Evolutionary conservation across 768 basidiomycete species (phyloP).

Genomic region (Mycena capillaripes): DNA sequence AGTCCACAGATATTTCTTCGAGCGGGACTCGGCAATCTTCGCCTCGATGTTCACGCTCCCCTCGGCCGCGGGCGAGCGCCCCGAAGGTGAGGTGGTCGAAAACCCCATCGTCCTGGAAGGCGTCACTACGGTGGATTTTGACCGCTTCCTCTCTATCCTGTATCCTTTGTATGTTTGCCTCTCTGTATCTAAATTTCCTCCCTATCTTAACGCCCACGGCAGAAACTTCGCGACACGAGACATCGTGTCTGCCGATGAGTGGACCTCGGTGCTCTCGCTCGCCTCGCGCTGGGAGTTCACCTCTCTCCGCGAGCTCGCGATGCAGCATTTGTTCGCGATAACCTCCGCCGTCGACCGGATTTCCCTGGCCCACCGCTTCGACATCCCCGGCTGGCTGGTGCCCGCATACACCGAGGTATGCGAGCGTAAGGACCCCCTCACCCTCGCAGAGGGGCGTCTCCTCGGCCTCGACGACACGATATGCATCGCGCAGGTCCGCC

Average conservation of each 20-base stretch:
- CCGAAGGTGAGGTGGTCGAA: slow-evolving; percentile 47
- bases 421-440: slow-evolving; percentile 38
- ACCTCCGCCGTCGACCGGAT: slow-evolving; percentile 41
- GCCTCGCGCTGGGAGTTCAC: slow-evolving; percentile 45
- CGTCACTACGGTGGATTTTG: slow-evolving; percentile 59
- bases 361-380: slow-evolving; percentile 38
- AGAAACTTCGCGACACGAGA: slow-evolving; percentile 33
- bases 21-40: slow-evolving; percentile 51
- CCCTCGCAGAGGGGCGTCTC: slow-evolving; percentile 32
- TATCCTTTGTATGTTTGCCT: slow-evolving; percentile 60
- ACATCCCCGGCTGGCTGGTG: slow-evolving; percentile 44
- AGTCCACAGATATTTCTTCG: slow-evolving; percentile 53
- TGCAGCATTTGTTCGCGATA: slow-evolving; percentile 35
- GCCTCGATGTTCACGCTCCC: slow-evolving; percentile 40
- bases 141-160: slow-evolving; percentile 64
- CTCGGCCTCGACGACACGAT: slow-evolving; percentile 35
- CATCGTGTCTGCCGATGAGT: slow-evolving; percentile 39
- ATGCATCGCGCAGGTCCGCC: slow-evolving; percentile 33
- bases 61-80: slow-evolving; percentile 25
- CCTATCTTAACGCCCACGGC: not conserved
- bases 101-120: slow-evolving; percentile 58
- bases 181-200: too few species aligned
- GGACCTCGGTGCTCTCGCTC: slow-evolving; percentile 47
- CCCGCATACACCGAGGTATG: slow-evolving; percentile 48
- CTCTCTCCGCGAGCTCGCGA: slow-evolving; percentile 43